Conservation (phyloP, 805 yeast species). For the Ogataea neopini region DNA sequence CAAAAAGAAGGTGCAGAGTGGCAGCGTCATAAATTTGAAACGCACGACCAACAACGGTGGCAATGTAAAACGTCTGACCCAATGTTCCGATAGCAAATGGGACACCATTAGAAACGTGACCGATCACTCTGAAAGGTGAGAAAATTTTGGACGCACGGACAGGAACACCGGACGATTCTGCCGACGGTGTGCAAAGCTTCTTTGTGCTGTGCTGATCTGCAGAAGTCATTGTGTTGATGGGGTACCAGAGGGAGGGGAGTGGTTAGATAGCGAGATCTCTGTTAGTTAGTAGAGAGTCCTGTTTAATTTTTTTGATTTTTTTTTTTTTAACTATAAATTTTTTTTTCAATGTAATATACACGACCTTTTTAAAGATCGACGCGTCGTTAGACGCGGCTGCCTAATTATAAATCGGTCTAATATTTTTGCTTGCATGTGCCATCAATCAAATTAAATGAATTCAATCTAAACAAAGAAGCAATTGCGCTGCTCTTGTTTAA, state of each 20-base stretch:
- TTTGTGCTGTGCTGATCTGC: constrained; percentile 12
- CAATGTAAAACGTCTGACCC: constrained; percentile 85
- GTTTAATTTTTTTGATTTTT: constrained; percentile 2
- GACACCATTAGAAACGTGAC: constrained; percentile 81
- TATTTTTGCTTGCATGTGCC: neutral
- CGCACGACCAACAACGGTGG: constrained; percentile 84
- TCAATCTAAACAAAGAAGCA: no score
- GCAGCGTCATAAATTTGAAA: constrained; percentile 94
- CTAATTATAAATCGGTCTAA: no score
- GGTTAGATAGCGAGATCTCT: no score
- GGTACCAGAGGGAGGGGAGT: no score
- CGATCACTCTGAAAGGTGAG: constrained; percentile 84
- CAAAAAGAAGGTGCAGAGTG: constrained; percentile 79
- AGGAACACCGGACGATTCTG: neutral
- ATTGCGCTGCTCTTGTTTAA: neutral
- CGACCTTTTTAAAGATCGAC: neutral
- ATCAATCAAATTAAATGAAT: no score
- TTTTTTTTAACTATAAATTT: constrained; percentile 5
- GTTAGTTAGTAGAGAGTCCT: constrained; percentile 8
- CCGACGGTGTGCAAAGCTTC: constrained; percentile 10
- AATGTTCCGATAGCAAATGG: constrained; percentile 89
- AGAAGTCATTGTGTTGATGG: constrained; percentile 7
- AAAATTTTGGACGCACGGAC: constrained; percentile 56
- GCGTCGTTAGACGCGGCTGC: constrained; percentile 8
- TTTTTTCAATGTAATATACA: neutral